Evolutionary conservation across 2,329 filamentous ascomycete genomes (phyloP), one percentile per base, ranked within the genome.

Genomic region (Neonectria magnoliae): DNA sequence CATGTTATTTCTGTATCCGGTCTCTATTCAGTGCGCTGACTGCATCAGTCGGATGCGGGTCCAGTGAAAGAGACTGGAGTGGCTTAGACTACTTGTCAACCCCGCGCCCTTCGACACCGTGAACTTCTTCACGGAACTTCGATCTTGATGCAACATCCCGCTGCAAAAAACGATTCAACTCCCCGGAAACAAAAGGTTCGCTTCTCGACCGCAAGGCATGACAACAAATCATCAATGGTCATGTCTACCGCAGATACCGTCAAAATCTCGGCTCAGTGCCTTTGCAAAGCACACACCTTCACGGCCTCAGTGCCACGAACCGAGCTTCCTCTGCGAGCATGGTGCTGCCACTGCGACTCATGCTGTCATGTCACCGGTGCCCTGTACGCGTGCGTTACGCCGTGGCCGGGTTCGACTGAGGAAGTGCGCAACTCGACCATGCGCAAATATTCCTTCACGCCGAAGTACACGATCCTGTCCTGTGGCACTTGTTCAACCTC

Each of bases 321-420:
- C 1, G 66, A 71, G 0, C 76, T 85, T 2, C 84, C 84, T 8
- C 75, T 87, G 0, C 62, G 74, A 44, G 81, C 76, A 0, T 71
- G 72, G 6, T 76, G 75, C 60, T 87, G 85, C 68, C 84, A 87
- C 74, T 87, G 84, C 76, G 75, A 73, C 18, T 85, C 83, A 3
- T 87, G 85, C 69, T 80, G 84, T 1, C 83, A 81, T 59, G 38
- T 75, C 3, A 82, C 81, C 0, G 84, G 84, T 72, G 5, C 72
- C 84, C 22, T 82, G 83, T 73, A 76, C 73, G 20, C 80, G 77
- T 4, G 64, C 7, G 31, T 27, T 1, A 61, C 50, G 7, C 10
- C 38, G 3, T 71, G 76, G 76, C 42, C 68, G 73, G 48, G 64
- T 64, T 7, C 42, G 8, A 14, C 33, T 18, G 65, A 72, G 1